Base-by-base conservation (phyloP, 768 basidiomycete species). In the Panus rudis region DNA sequence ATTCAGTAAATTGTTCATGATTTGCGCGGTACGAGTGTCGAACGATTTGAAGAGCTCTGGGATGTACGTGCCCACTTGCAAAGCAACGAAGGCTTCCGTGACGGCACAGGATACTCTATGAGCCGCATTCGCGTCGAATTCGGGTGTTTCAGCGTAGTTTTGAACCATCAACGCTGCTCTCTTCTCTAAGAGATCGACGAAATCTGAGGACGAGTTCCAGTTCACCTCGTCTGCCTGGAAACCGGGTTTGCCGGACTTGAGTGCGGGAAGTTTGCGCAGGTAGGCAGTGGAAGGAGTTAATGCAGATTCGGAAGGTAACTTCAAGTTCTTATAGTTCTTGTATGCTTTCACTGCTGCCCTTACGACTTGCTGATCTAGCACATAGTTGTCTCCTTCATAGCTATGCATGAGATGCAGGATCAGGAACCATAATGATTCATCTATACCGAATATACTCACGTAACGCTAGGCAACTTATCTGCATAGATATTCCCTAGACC, bases 351-450 rank as follows among this genome's bases (percentile, higher is more conserved):
- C 61, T 3, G 82, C 81, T 0, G 81, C 76, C 19, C 83, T 75
- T 25, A 84, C 76, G 25, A 85, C 83, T 60, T 89, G 86, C 37
- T 76, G 70, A 50, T 84, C 80, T 10, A 89, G 70, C 4, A 87
- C 80, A 47, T 73, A 87, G 55, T 89, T 88, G 54, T 89, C 86
- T 12, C 85, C 84, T 63, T 88, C 85, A 49, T 75, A 86, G 2
- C 81, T 83, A 47, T 5, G 0, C 32, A 24, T 14, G 26, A 12
- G 16, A 35, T 12, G 41, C 16, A 20, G 24, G n/a, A 21, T 11
- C 6, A 19, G 35, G 27, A 43, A 7, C 32, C 19, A 30, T 10
- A n/a, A n/a, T n/a, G n/a, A n/a, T n/a, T n/a, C n/a, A 24, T 12
- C n/a, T 19, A 1, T 19, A n/a, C 28, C 25, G 25, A 38, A 23